Evolutionary conservation across 768 basidiomycete species (phyloP).

Genomic region (Albatrellus ellisii): DNA sequence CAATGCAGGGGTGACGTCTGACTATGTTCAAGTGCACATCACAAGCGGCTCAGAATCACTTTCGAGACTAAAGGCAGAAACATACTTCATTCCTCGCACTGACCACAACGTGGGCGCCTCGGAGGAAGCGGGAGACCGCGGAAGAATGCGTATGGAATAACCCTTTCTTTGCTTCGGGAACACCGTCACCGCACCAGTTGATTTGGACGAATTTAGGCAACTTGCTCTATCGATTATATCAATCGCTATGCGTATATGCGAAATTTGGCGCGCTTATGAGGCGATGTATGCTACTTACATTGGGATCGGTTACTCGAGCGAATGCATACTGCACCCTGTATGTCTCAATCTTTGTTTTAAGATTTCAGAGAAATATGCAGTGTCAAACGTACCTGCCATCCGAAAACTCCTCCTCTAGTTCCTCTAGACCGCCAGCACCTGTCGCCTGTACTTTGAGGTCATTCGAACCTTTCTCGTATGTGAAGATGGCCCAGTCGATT

Average conservation of each 20-base stretch:
- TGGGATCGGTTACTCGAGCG: conserved; percentile 71
- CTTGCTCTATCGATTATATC: conserved; percentile 37
- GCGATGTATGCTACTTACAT: conserved; percentile 34
- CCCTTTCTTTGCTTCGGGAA: conserved; percentile 86
- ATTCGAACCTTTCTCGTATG: conserved; percentile 71
- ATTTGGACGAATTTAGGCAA: conserved; percentile 90
- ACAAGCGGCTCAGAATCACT: neutral
- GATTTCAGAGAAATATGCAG: conserved; percentile 4
- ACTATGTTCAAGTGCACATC: conserved; percentile 25
- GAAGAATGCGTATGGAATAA: conserved; percentile 82
- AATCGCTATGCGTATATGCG: neutral
- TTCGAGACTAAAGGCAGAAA: neutral
- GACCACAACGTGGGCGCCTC: conserved; percentile 77
- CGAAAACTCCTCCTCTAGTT: conserved; percentile 88
- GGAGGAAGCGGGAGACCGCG: conserved; percentile 68
- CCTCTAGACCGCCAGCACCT: conserved; percentile 68
- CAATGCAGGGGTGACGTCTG: conserved; percentile 64
- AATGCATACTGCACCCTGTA: conserved; percentile 90
- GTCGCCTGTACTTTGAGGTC: conserved; percentile 81
- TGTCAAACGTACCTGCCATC: conserved; percentile 64
- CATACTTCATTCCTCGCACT: conserved; percentile 67
- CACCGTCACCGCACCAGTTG: conserved; percentile 97
- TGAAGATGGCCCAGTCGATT: conserved; percentile 70
- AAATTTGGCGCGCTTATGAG: neutral
- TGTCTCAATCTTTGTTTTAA: conserved; percentile 6